These are phyloP conservation scores for Cyberlindnera petersonii DNA, from an alignment of 805 yeast genomes.

Conservation along the genomic window DNA sequence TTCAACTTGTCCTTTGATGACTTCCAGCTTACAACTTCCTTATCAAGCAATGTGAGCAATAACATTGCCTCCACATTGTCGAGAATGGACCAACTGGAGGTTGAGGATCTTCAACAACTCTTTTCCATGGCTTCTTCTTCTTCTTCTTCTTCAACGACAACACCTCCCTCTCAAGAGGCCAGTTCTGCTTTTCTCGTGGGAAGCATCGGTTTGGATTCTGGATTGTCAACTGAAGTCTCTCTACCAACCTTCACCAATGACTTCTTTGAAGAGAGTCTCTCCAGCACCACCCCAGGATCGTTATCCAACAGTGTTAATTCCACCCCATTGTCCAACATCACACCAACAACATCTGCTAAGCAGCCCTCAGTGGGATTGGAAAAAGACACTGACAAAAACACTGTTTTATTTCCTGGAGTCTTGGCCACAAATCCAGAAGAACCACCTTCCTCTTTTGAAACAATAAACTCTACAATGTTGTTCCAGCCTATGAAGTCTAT, in stretches of 20 bases:
- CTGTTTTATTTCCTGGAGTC: constrained; percentile 3
- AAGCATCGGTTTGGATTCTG: not conserved
- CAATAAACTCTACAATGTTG: not conserved
- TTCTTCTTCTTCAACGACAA: not conserved
- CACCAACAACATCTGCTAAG: constrained; percentile 3
- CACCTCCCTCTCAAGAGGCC: too few relatives aligned
- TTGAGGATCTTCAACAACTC: too few relatives aligned
- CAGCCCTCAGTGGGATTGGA: not conserved
- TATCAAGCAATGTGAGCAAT: too few relatives aligned
- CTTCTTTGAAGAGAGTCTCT: constrained; percentile 6
- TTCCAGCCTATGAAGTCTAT: constrained; percentile 1
- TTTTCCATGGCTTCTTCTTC: too few relatives aligned
- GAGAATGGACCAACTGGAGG: too few relatives aligned
- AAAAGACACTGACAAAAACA: not conserved
- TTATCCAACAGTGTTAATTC: constrained; percentile 12
- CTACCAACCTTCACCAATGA: constrained; percentile 4
- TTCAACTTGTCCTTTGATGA: too few relatives aligned
- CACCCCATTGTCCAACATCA: constrained; percentile 6
- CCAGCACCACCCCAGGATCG: constrained; percentile 7
- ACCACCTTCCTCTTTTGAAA: not conserved
- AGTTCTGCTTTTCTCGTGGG: too few relatives aligned
- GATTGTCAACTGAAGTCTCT: not conserved
- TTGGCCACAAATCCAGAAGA: constrained; percentile 6
- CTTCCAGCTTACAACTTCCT: too few relatives aligned
- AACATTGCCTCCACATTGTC: too few relatives aligned